These are phyloP conservation scores for Crithidia brevicula DNA, from an alignment of 208 protist genomes.

Conservation along the genomic window DNA sequence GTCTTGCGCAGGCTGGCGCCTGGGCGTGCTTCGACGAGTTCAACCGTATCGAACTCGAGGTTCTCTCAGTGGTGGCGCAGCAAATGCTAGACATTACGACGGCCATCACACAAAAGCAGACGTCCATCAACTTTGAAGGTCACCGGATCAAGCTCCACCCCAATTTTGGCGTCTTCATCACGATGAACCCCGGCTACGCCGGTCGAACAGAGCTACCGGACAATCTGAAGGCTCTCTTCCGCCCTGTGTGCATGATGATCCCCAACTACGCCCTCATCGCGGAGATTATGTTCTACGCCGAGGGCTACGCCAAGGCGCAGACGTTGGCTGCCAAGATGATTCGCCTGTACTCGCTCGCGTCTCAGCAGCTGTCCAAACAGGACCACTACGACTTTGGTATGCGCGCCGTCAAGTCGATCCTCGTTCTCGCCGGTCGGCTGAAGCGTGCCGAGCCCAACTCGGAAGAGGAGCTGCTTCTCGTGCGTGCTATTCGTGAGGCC, in stretches of 20 bases:
- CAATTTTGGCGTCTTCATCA: slow-evolving; percentile 97
- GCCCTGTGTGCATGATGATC: slow-evolving; percentile 97
- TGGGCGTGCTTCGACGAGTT: slow-evolving; percentile 99
- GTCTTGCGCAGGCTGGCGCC: slow-evolving; percentile 94
- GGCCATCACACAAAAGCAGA: slow-evolving; percentile 78
- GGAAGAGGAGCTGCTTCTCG: slow-evolving; percentile 92
- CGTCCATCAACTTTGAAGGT: slow-evolving; percentile 92
- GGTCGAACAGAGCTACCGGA: slow-evolving; percentile 97
- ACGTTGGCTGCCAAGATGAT: slow-evolving; percentile 94
- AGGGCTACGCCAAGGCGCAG: slow-evolving; percentile 95
- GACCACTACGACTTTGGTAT: slow-evolving; percentile 97
- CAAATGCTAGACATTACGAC: slow-evolving; percentile 96
- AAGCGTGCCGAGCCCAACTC: slow-evolving; percentile 87
- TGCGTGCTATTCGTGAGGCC: slow-evolving; percentile 90
- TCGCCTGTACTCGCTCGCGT: slow-evolving; percentile 94
- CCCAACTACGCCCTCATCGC: slow-evolving; percentile 97
- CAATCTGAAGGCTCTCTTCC: slow-evolving; percentile 97
- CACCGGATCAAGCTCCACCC: slow-evolving; percentile 90
- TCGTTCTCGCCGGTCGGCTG: slow-evolving; percentile 92
- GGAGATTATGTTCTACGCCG: slow-evolving; percentile 97
- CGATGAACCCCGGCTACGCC: slow-evolving; percentile 98
- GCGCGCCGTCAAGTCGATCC: slow-evolving; percentile 95
- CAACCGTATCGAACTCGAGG: slow-evolving; percentile 99
- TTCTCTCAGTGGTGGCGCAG: slow-evolving; percentile 97
- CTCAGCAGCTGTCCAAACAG: slow-evolving; percentile 96